A percentile compares a stretch with the other conserved stretches of the same genome.
These are phyloP conservation scores for Cryptosporidium canis DNA, from an alignment of 169 alveolate species.

Conservation along the genomic window DNA sequence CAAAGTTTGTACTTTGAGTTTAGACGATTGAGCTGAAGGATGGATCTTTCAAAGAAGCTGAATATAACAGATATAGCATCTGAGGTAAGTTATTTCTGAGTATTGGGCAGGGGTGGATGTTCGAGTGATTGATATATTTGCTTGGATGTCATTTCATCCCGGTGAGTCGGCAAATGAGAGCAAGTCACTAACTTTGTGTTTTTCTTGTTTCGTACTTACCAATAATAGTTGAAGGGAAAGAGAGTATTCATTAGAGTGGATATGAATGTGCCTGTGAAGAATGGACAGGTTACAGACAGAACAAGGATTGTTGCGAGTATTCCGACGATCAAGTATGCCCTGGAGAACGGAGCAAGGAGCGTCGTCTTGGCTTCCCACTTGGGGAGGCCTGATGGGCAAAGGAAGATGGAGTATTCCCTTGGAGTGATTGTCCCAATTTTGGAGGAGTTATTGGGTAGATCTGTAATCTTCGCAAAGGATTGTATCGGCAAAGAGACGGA, in stretches of 20 bases:
- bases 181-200: not conserved
- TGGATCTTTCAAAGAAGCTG: conserved; percentile 68
- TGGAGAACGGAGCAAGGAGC: conserved; percentile 90
- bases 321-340: conserved; percentile 92
- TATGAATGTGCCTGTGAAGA: conserved; percentile 95
- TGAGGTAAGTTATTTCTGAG: conserved; percentile 67
- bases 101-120: too few relatives aligned
- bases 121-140: too few relatives aligned
- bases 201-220: not conserved
- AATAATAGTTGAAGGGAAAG: conserved; percentile 86
- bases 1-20: not conserved
- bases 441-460: conserved; percentile 83
- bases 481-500: conserved; percentile 94
- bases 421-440: conserved; percentile 91
- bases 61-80: conserved; percentile 50
- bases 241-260: conserved; percentile 96
- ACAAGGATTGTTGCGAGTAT: conserved; percentile 93
- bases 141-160: too few relatives aligned
- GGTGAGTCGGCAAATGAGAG: too few relatives aligned
- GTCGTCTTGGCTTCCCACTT: conserved; percentile 94
- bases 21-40: not conserved
- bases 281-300: conserved; percentile 90
- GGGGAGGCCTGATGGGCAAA: conserved; percentile 97
- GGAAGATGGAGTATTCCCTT: conserved; percentile 89
- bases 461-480: conserved; percentile 91